These are phyloP conservation scores for Ceratocystis alfenasii DNA, from an alignment of 2,329 filamentous ascomycete genomes.

Conservation along the genomic window DNA sequence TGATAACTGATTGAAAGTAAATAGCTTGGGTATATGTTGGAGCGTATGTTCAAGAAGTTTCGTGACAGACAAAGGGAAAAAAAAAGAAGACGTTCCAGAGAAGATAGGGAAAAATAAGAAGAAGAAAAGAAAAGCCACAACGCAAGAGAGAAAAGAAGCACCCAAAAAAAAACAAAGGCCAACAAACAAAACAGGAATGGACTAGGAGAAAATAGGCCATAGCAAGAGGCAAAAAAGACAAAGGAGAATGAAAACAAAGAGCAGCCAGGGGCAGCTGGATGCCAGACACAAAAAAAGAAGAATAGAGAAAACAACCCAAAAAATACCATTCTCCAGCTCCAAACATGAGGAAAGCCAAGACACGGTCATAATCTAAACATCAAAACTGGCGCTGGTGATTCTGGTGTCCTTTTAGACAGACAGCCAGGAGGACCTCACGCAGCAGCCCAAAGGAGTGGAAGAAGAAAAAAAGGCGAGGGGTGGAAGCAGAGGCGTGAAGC, in stretches of 20 bases:
- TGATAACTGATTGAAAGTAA: constrained; percentile 14
- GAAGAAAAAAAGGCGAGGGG: constrained; percentile 19
- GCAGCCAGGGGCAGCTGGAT: constrained; percentile 2
- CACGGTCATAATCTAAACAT: constrained; percentile 19
- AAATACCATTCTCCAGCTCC: constrained; percentile 4
- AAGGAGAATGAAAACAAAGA: neutral
- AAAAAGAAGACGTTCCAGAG: constrained; percentile 1
- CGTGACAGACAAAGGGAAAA: constrained; percentile 23
- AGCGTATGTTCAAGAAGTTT: constrained; percentile 10
- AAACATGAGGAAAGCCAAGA: constrained; percentile 5
- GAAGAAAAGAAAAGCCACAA: constrained; percentile 25
- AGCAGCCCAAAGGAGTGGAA: constrained; percentile 26
- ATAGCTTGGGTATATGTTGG: constrained; percentile 13
- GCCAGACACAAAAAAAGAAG: constrained; percentile 11
- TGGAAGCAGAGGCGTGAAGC: constrained; percentile 19
- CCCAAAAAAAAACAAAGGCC: neutral
- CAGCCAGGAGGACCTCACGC: constrained; percentile 16
- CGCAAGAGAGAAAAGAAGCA: neutral
- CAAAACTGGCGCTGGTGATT: constrained; percentile 14
- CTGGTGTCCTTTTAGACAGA: constrained; percentile 25
- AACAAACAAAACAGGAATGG: neutral
- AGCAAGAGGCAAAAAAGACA: neutral
- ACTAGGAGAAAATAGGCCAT: neutral
- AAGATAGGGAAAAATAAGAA: constrained; percentile 22
- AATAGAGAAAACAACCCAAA: neutral